Conservation (phyloP, 2,329 filamentous ascomycete species). For the Fusarium oxysporum region DNA sequence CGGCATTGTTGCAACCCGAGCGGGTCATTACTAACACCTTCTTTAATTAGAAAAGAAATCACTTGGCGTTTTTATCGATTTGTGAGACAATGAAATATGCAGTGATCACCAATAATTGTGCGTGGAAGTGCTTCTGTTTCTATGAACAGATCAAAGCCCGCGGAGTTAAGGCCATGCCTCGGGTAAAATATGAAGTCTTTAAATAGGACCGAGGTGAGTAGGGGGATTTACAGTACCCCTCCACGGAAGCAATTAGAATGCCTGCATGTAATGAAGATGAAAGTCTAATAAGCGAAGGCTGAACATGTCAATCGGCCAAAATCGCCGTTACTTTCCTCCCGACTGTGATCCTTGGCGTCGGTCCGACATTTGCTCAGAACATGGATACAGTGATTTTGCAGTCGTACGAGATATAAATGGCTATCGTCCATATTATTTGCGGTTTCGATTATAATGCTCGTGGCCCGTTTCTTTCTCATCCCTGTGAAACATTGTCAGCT, state of each 20-base stretch:
- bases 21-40: background rate
- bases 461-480: rapidly evolving
- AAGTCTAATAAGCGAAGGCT: background rate
- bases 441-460: too few relatives aligned
- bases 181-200: background rate
- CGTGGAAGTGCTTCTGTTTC: background rate
- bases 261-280: background rate
- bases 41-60: background rate
- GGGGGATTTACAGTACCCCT: background rate
- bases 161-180: background rate
- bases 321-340: background rate
- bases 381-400: background rate
- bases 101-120: too few relatives aligned
- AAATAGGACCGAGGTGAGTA: background rate
- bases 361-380: background rate
- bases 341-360: background rate
- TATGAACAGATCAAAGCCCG: background rate
- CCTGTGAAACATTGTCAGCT: background rate
- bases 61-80: background rate
- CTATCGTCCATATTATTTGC: background rate
- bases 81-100: too few relatives aligned
- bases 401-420: background rate
- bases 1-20: background rate
- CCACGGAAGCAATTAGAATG: background rate
- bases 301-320: background rate